These are phyloP conservation scores for Beauveria varroae DNA, from an alignment of 2,329 filamentous ascomycete genomes.

Conservation along the genomic window DNA sequence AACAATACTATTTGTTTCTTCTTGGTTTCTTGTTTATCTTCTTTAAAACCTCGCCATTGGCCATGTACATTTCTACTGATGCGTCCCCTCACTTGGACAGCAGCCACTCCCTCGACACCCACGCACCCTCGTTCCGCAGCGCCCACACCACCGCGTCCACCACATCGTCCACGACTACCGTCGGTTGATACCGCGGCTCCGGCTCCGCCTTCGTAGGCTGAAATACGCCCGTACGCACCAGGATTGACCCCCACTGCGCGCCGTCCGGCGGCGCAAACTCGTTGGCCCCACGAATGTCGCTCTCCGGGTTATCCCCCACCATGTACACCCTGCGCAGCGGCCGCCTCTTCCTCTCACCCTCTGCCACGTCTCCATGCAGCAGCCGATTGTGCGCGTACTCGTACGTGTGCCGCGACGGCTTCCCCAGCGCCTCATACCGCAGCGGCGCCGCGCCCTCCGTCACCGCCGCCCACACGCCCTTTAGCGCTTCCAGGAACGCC, in stretches of 20 bases:
- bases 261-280: constrained; percentile 58
- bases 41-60: not conserved
- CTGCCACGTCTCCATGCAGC: constrained; percentile 38
- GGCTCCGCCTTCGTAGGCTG: constrained; percentile 28
- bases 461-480: constrained; percentile 68
- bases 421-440: constrained; percentile 66
- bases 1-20: not conserved
- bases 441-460: constrained; percentile 52
- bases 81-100: constrained; percentile 1
- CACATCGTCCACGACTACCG: constrained; percentile 65
- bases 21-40: not conserved
- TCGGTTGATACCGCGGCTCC: constrained; percentile 53
- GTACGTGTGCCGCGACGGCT: constrained; percentile 73
- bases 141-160: constrained; percentile 71
- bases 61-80: not conserved
- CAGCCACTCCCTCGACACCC: constrained; percentile 26
- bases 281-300: constrained; percentile 85
- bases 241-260: constrained; percentile 68
- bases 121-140: constrained; percentile 47
- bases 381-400: constrained; percentile 69
- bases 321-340: constrained; percentile 78
- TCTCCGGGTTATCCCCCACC: constrained; percentile 86
- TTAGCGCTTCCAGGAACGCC: constrained; percentile 75
- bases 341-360: constrained; percentile 39
- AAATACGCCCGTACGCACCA: constrained; percentile 79